Evolutionary conservation across 108 stramenopile species (phyloP).

Genomic region (Cyclotella cryptica): DNA sequence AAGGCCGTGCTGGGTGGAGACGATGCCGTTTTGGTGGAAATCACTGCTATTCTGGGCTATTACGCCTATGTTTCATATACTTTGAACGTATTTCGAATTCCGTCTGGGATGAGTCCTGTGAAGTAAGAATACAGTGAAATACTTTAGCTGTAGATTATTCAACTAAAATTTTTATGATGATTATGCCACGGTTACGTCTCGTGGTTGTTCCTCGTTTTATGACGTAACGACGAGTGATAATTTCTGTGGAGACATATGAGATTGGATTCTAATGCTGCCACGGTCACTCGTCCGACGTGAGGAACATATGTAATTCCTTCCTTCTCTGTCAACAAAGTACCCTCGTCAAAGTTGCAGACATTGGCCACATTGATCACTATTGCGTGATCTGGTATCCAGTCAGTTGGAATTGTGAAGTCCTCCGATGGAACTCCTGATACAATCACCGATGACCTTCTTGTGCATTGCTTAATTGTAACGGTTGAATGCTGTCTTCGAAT

Average conservation of each 20-base stretch:
- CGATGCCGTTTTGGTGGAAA: constrained; percentile 76
- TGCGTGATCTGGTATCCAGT: constrained; percentile 70
- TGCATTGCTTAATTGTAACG: constrained; percentile 64
- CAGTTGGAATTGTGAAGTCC: constrained; percentile 74
- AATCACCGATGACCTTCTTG: constrained; percentile 71
- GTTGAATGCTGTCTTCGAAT: constrained; percentile 46
- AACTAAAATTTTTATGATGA: neutral
- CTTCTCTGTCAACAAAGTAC: constrained; percentile 58
- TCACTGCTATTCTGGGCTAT: constrained; percentile 84
- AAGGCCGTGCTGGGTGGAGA: constrained; percentile 56
- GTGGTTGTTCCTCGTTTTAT: no score
- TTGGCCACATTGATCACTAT: constrained; percentile 92
- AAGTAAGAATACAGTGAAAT: neutral
- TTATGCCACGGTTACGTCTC: no score
- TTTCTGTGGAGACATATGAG: constrained; percentile 78
- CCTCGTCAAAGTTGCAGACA: constrained; percentile 85
- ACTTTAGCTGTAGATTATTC: neutral
- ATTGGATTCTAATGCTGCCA: constrained; percentile 91
- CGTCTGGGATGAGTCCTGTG: constrained; percentile 34
- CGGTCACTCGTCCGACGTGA: constrained; percentile 94
- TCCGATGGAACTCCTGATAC: constrained; percentile 89
- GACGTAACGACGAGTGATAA: constrained; percentile 6
- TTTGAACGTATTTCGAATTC: constrained; percentile 80
- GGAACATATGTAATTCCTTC: constrained; percentile 82
- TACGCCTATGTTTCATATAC: constrained; percentile 84